phyloP scores from a whole-genome alignment of 495 filamentous ascomycete species.

The Daldinia childiae region DNA sequence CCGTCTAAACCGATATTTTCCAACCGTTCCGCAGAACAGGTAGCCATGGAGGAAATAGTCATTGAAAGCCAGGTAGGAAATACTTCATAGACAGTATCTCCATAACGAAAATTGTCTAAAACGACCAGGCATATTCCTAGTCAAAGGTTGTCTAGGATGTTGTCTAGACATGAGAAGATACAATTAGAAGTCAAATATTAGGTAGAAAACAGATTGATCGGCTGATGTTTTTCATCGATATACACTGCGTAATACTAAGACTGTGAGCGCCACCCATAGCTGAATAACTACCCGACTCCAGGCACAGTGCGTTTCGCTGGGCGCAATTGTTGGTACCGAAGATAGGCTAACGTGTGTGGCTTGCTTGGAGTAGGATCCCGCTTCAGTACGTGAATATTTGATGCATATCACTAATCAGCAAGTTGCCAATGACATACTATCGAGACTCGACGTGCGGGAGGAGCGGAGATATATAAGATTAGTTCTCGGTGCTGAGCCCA shows the following conservation, averaged over 20 bases:
- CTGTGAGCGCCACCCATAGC: conserved; percentile 8
- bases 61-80: conserved; percentile 9
- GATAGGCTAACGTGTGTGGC: conserved; percentile 23
- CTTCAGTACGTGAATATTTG: conserved; percentile 11
- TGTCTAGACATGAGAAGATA: neutral
- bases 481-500: conserved; percentile 3
- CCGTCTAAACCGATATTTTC: neutral
- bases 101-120: conserved; percentile 9
- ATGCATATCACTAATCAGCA: conserved; percentile 7
- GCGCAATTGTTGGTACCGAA: conserved; percentile 8
- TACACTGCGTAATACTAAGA: conserved; percentile 17
- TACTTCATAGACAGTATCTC: no score
- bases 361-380: conserved; percentile 16
- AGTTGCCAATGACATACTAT: conserved; percentile 1
- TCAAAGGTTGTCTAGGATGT: neutral
- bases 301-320: conserved; percentile 16
- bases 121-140: neutral
- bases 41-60: conserved; percentile 6
- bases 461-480: conserved; percentile 11
- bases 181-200: neutral
- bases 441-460: neutral
- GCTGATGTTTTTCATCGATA: neutral
- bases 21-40: conserved; percentile 1
- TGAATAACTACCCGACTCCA: conserved; percentile 12
- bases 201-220: neutral